phyloP scores from a whole-genome alignment of 176 grass and related monocot species.

The Microstegium vimineum region DNA sequence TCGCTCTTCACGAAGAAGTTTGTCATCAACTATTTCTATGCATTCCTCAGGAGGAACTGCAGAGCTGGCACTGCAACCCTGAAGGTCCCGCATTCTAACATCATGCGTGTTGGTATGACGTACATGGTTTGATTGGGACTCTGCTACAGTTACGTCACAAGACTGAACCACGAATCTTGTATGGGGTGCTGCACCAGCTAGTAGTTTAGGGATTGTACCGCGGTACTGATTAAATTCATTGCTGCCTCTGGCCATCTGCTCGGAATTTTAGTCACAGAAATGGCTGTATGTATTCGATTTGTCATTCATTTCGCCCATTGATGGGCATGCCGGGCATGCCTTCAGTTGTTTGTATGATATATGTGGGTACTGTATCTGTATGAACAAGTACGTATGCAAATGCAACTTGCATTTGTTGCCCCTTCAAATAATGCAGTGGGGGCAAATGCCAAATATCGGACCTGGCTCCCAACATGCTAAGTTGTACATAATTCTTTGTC shows the following conservation, averaged over 20 bases:
- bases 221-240: constrained; percentile 15
- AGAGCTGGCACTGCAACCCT: constrained; percentile 82
- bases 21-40: constrained; percentile 96
- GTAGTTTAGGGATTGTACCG: constrained; percentile 36
- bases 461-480: not conserved
- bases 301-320: not conserved
- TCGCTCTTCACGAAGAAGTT: constrained; percentile 90
- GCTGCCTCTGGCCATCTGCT: constrained; percentile 35
- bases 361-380: not conserved
- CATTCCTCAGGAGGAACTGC: constrained; percentile 87
- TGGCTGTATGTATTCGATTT: constrained; percentile 14
- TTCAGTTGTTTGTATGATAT: not conserved
- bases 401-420: constrained; percentile 1
- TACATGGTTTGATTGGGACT: constrained; percentile 79
- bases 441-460: not conserved
- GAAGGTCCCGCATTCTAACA: constrained; percentile 92
- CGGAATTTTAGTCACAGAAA: constrained; percentile 32
- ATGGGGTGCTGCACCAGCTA: constrained; percentile 13
- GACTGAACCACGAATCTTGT: not conserved
- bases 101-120: constrained; percentile 88
- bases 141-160: not conserved
- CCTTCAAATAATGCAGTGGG: constrained; percentile 3
- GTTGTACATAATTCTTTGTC: constrained; percentile 2
- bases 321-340: not conserved
- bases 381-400: not conserved